Evolutionary conservation across 2,329 filamentous ascomycete genomes (phyloP).

Genomic region (Didymella pomorum): DNA sequence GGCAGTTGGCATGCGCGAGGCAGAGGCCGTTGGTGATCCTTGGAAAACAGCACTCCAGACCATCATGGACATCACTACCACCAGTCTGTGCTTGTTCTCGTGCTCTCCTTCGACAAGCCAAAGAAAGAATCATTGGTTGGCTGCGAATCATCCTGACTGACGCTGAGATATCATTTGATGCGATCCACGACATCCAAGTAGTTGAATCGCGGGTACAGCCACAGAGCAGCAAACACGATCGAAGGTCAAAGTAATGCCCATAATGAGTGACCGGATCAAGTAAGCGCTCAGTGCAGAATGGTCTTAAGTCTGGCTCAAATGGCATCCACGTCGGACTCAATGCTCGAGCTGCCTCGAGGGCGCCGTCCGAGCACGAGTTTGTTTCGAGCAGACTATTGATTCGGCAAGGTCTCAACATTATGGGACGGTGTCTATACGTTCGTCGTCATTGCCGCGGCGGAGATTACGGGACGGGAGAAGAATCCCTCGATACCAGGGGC

Average conservation of each 20-base stretch:
- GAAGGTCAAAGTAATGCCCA: background rate
- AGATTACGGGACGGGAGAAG: background rate
- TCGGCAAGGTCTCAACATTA: background rate
- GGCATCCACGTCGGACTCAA: background rate
- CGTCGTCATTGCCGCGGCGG: background rate
- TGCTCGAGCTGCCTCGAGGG: background rate
- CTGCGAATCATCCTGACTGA: no score
- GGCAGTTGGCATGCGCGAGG: slow-evolving; percentile 46
- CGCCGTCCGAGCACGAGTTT: background rate
- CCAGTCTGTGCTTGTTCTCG: background rate
- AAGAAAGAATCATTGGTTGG: no score
- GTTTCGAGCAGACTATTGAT: background rate
- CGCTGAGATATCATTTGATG: background rate
- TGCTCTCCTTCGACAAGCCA: background rate
- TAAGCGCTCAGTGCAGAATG: background rate
- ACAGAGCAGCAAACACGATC: background rate
- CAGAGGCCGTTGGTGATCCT: slow-evolving; percentile 42
- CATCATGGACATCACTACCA: background rate
- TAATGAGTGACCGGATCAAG: background rate
- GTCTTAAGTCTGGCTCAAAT: no score
- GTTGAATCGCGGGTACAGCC: background rate
- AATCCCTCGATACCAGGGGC: background rate
- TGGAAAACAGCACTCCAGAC: background rate
- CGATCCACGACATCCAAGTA: background rate
- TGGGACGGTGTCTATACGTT: background rate